phyloP scores from a whole-genome alignment of 495 filamentous ascomycete species.

The Penicillium simplicissimum region DNA sequence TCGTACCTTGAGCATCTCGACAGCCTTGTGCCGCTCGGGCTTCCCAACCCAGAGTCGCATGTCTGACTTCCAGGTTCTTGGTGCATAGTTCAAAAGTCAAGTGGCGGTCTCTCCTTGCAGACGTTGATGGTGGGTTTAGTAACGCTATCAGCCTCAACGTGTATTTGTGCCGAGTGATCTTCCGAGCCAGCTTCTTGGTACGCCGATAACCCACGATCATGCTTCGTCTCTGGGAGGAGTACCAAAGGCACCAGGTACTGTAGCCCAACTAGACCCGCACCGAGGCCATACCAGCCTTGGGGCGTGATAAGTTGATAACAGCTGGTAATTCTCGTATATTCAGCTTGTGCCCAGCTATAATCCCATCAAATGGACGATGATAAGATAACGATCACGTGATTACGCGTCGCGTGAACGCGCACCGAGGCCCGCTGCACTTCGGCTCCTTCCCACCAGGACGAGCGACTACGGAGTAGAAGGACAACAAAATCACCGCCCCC shows the following conservation, averaged over 20 bases:
- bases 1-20: constrained; percentile 25
- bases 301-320: no score
- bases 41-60: constrained; percentile 31
- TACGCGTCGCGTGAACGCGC: constrained; percentile 27
- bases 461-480: background rate
- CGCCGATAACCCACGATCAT: constrained; percentile 23
- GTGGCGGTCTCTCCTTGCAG: constrained; percentile 25
- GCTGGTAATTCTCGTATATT: no score
- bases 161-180: background rate
- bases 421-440: background rate
- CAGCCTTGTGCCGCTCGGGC: constrained; percentile 30
- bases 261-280: constrained; percentile 26
- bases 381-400: constrained; percentile 17
- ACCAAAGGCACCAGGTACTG: constrained; percentile 61
- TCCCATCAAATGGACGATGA: background rate
- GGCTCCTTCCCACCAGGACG: background rate
- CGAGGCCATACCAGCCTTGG: constrained; percentile 40
- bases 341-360: no score
- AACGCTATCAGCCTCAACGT: background rate
- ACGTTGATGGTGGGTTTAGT: constrained; percentile 4
- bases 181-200: constrained; percentile 23
- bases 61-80: constrained; percentile 29
- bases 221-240: constrained; percentile 70
- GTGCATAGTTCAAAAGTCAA: constrained; percentile 26
- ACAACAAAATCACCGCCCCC: background rate